These are phyloP conservation scores for Kregervanrija fluxuum DNA, from an alignment of 805 yeast genomes.

Conservation along the genomic window DNA sequence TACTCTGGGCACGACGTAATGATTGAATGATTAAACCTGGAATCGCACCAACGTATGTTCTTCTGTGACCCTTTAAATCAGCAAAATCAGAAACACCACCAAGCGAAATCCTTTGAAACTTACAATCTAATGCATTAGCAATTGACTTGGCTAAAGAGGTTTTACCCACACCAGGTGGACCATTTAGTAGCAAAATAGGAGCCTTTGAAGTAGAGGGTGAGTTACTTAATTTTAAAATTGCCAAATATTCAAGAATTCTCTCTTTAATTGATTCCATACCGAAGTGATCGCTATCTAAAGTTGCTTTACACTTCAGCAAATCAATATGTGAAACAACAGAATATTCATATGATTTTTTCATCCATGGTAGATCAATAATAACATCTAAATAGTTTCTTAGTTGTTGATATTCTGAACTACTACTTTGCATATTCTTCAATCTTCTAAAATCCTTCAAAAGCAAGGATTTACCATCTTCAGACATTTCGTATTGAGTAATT, in stretches of 20 bases:
- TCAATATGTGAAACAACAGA: slow-evolving; percentile 34
- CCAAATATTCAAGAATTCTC: slow-evolving; percentile 70
- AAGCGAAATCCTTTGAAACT: slow-evolving; percentile 71
- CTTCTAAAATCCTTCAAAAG: slow-evolving; percentile 46
- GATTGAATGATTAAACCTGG: slow-evolving; percentile 80
- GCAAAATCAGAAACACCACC: slow-evolving; percentile 90
- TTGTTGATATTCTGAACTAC: slow-evolving; percentile 58
- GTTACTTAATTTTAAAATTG: slow-evolving; percentile 57
- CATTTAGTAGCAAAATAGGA: slow-evolving; percentile 76
- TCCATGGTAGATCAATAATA: slow-evolving; percentile 60
- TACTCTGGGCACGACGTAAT: slow-evolving; percentile 61
- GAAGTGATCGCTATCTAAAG: slow-evolving; percentile 68
- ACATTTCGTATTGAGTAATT: slow-evolving; percentile 27
- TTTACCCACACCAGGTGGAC: slow-evolving; percentile 94
- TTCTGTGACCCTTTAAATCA: slow-evolving; percentile 82
- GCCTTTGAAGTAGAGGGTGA: slow-evolving; percentile 28
- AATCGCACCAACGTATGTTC: slow-evolving; percentile 90
- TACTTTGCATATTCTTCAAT: slow-evolving; percentile 46
- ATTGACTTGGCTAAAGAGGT: slow-evolving; percentile 80
- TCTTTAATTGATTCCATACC: slow-evolving; percentile 70
- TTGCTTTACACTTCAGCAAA: slow-evolving; percentile 43
- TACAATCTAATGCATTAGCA: slow-evolving; percentile 65
- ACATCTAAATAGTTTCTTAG: slow-evolving; percentile 58
- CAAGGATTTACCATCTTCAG: slow-evolving; percentile 35
- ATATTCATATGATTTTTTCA: slow-evolving; percentile 18